phyloP scores from a whole-genome alignment of 495 filamentous ascomycete species.

The Neurospora pannonica region DNA sequence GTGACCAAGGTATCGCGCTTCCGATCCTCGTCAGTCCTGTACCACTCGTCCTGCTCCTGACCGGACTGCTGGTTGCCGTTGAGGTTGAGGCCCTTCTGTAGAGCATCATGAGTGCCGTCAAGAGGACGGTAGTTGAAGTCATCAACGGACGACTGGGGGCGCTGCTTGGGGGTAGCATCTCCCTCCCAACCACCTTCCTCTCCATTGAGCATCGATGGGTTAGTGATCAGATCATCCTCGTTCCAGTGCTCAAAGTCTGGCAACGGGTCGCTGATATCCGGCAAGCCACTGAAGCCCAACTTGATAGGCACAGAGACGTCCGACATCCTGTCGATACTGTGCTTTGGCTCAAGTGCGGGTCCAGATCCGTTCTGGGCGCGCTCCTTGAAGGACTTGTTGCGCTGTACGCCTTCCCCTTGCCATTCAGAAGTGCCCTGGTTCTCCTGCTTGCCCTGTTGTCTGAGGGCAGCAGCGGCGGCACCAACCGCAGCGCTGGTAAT shows the following conservation, averaged over 20 bases:
- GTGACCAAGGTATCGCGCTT: slow-evolving; percentile 49
- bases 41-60: slow-evolving; percentile 45
- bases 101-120: slow-evolving; percentile 9
- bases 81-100: slow-evolving; percentile 19
- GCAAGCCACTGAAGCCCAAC: slow-evolving; percentile 55
- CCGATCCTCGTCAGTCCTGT: slow-evolving; percentile 42
- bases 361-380: slow-evolving; percentile 37
- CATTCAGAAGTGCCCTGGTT: slow-evolving; percentile 23
- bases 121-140: slow-evolving; percentile 23
- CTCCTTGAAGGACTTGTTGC: slow-evolving; percentile 48
- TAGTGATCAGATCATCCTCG: slow-evolving; percentile 44
- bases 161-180: slow-evolving; percentile 31
- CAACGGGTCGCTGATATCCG: slow-evolving; percentile 51
- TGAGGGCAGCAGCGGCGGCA: slow-evolving; percentile 38
- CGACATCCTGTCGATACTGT: slow-evolving; percentile 57
- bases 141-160: slow-evolving; percentile 24
- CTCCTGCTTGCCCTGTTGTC: slow-evolving; percentile 20
- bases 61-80: slow-evolving; percentile 38
- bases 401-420: slow-evolving; percentile 26
- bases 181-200: slow-evolving; percentile 22
- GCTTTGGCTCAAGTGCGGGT: slow-evolving; percentile 60
- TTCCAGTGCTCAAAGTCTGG: slow-evolving; percentile 56
- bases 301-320: slow-evolving; percentile 47
- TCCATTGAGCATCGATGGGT: slow-evolving; percentile 33
- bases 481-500: slow-evolving; percentile 43